These are phyloP conservation scores for Gentiana dahurica DNA, from an alignment of 257 asterid species.

Conservation along the genomic window DNA sequence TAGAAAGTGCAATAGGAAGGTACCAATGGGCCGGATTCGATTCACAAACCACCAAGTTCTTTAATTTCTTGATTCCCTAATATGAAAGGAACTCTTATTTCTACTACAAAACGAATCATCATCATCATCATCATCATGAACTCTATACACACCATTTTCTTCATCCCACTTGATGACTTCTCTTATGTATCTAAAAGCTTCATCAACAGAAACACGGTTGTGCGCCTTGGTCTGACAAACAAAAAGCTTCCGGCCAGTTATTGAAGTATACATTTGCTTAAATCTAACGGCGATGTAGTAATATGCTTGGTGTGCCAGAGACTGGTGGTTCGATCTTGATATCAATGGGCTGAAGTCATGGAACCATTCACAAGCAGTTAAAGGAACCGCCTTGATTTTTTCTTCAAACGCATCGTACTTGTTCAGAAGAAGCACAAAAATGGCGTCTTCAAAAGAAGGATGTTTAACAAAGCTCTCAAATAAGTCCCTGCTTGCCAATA, in stretches of 20 bases:
- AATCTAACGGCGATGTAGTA: constrained; percentile 46
- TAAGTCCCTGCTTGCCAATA: constrained; percentile 40
- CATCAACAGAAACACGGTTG: constrained; percentile 36
- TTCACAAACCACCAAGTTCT: too few species aligned
- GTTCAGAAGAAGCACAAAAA: constrained; percentile 52
- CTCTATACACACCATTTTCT: constrained; percentile 9
- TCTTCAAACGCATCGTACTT: constrained; percentile 47
- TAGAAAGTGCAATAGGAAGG: too few species aligned
- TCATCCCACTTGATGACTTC: constrained; percentile 66
- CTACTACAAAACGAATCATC: constrained; percentile 28
- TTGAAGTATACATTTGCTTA: constrained; percentile 39
- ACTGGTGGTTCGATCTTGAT: constrained; percentile 20
- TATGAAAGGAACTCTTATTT: constrained; percentile 19
- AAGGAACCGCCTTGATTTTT: constrained; percentile 40
- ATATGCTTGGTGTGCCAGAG: constrained; percentile 51
- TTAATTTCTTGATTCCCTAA: background rate
- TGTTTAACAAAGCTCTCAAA: constrained; percentile 30
- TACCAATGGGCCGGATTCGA: too few species aligned
- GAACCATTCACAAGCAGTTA: constrained; percentile 60
- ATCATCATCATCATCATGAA: constrained; percentile 10
- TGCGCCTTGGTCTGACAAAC: constrained; percentile 32
- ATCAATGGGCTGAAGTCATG: constrained; percentile 49
- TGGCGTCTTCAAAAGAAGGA: constrained; percentile 31
- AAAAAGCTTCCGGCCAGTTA: constrained; percentile 55
- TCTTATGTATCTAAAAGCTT: constrained; percentile 31